Evolutionary conservation across 2,329 filamentous ascomycete genomes (phyloP).

Genomic region (Colletotrichum tofieldiae): DNA sequence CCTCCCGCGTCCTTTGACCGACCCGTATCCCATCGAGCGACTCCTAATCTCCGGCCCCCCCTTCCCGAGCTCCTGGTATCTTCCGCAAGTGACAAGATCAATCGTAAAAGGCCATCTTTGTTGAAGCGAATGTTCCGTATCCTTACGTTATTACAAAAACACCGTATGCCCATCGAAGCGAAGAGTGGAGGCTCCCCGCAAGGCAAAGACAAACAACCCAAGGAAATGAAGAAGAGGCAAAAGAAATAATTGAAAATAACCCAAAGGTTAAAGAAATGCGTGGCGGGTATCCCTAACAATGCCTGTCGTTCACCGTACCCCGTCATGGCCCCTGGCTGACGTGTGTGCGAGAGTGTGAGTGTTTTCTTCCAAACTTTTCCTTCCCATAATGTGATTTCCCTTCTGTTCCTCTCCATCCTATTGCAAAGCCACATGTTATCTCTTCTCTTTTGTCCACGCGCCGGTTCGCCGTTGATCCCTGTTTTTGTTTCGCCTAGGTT

Average conservation of each 20-base stretch:
- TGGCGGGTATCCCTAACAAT: constrained; percentile 42
- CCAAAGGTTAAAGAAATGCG: constrained; percentile 20
- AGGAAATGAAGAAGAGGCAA: constrained; percentile 39
- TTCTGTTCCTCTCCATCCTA: constrained; percentile 1
- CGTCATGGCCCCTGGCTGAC: constrained; percentile 17
- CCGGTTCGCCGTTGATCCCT: constrained; percentile 35
- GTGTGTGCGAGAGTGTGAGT: not conserved
- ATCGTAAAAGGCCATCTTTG: constrained; percentile 30
- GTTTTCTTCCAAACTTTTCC: constrained; percentile 36
- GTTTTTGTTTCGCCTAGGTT: constrained; percentile 1
- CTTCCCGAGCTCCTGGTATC: not conserved
- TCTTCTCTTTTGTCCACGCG: constrained; percentile 25
- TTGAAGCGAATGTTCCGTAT: constrained; percentile 41
- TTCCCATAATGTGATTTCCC: constrained; percentile 26
- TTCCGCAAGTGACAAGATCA: not conserved
- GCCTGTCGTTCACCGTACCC: constrained; percentile 33
- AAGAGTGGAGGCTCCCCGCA: constrained; percentile 27
- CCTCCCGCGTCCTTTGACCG: not conserved
- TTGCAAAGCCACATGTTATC: constrained; percentile 24
- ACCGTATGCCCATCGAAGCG: constrained; percentile 32
- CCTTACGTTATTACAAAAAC: constrained; percentile 36
- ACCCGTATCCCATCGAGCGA: not conserved
- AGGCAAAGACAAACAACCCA: constrained; percentile 28
- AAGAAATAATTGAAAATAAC: constrained; percentile 36
- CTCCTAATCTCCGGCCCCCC: not conserved